Evolutionary conservation across 169 alveolate species (phyloP).

Genomic region (Cryptosporidium meleagridis): DNA sequence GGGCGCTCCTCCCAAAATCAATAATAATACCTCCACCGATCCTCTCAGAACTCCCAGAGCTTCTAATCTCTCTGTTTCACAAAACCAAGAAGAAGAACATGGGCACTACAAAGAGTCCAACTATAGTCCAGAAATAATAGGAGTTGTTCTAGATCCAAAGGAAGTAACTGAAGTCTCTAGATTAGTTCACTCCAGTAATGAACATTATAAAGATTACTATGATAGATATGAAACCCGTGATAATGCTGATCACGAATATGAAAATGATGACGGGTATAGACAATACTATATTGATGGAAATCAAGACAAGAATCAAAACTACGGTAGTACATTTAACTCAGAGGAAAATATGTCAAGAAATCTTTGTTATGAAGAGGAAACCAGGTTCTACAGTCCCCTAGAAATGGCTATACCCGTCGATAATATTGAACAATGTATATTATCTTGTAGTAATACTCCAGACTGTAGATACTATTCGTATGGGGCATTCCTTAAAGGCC

Average conservation of each 20-base stretch:
- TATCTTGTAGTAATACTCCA: conserved; percentile 70
- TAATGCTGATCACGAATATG: background rate
- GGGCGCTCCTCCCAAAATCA: too few relatives aligned
- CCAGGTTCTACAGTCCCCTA: conserved; percentile 62
- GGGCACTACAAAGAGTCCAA: background rate
- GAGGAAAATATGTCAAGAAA: background rate
- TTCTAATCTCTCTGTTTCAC: background rate
- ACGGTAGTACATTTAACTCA: background rate
- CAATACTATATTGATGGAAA: background rate
- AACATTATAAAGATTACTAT: background rate
- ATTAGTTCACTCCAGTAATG: conserved; percentile 42
- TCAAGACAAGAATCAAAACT: background rate
- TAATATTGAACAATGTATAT: conserved; percentile 59
- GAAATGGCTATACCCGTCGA: conserved; percentile 73
- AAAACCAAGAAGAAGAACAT: background rate
- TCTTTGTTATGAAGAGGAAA: conserved; percentile 66
- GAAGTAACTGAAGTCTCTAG: conserved; percentile 58
- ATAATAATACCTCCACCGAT: background rate
- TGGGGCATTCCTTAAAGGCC: conserved; percentile 69
- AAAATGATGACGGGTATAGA: background rate
- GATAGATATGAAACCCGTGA: background rate
- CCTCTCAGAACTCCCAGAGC: background rate
- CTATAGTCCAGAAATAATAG: conserved; percentile 62
- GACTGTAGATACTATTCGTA: conserved; percentile 65
- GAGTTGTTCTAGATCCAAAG: conserved; percentile 63